Evolutionary conservation across 306 rosid species (phyloP), one percentile per base, ranked within the genome.

Genomic region (Elaeagnus macrophylla): DNA sequence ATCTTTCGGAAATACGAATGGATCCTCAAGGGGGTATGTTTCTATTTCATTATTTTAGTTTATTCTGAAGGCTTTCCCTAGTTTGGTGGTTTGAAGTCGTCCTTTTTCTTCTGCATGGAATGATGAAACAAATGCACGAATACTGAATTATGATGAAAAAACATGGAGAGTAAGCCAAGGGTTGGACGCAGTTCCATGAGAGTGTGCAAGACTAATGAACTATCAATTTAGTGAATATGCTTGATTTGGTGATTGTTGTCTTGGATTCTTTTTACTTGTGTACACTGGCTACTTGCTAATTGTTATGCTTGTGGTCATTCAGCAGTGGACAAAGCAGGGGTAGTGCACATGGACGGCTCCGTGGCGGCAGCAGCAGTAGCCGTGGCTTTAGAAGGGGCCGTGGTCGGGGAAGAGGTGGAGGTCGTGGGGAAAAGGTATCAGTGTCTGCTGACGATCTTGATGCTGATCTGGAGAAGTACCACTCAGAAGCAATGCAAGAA

Each of bases 391-490:
- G 73, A 52, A 61, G 81, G 43, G 32, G 32, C 32, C 79, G 81
- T 10, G 58, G 79, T 25, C 78, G 70, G 36, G 57, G 66, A 39
- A 75, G 79, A 37, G 64, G 76, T 59, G 81, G 75, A 48, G 79
- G 79, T 40, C 82, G 75, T 56, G 94, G 67, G 6, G 95, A 88
- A 64, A 93, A 84, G 66, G 54, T 88, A 2, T 25, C 32, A 25
- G 32, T 25, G 47, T 93, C 95, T 39, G 95, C 96, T 11, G 99
- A 84, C 51, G 99, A 84, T 60, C 88, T 93, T 67, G 96, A 93
- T 79, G 94, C 95, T 56, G 99, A 93, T 43, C 69, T 93, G 82
- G 94, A 87, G 78, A 93, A 88, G 77, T 93, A 93, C 71, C 96
- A 87, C 69, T 68, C 90, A 42, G 89, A 83, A 73, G 79, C 94